Conservation (phyloP, 2,329 filamentous ascomycete species). For the Madurella mycetomatis region DNA sequence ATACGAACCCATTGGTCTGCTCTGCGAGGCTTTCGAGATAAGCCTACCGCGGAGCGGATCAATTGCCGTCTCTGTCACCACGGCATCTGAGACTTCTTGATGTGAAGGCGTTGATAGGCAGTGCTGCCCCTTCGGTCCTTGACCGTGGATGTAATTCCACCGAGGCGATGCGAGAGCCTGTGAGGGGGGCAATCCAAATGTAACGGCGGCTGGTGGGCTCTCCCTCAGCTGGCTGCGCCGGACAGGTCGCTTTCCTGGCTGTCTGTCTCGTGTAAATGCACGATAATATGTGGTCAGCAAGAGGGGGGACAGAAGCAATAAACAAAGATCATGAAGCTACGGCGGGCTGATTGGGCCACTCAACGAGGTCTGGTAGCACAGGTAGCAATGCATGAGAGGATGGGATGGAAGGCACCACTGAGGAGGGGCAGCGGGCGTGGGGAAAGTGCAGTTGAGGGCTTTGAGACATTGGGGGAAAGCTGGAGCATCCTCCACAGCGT, state of each 20-base stretch:
- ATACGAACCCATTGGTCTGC: neutral
- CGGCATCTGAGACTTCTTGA: too few relatives aligned
- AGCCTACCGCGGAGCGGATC: too few relatives aligned
- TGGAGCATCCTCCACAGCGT: neutral
- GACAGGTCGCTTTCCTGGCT: neutral
- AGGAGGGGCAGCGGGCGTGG: slow-evolving; percentile 13
- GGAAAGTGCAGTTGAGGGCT: slow-evolving; percentile 11
- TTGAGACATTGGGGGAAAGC: neutral
- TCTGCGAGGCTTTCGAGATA: neutral
- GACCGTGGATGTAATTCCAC: slow-evolving; percentile 2
- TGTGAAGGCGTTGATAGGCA: neutral
- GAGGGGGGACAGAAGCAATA: slow-evolving; percentile 12
- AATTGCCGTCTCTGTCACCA: too few relatives aligned
- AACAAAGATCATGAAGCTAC: slow-evolving; percentile 14
- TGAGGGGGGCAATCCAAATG: slow-evolving; percentile 14
- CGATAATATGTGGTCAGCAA: slow-evolving; percentile 3
- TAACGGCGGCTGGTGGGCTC: slow-evolving; percentile 19
- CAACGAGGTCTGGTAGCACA: slow-evolving; percentile 23
- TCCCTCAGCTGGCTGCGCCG: slow-evolving; percentile 11
- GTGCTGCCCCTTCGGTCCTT: neutral
- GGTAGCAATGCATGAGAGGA: slow-evolving; percentile 27
- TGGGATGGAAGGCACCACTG: slow-evolving; percentile 16
- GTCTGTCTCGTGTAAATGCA: slow-evolving; percentile 7
- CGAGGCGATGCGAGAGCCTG: slow-evolving; percentile 15
- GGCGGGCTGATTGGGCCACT: slow-evolving; percentile 19